Evolutionary conservation across 129 eudicot species (phyloP).

Genomic region (Dittrichia graveolens): DNA sequence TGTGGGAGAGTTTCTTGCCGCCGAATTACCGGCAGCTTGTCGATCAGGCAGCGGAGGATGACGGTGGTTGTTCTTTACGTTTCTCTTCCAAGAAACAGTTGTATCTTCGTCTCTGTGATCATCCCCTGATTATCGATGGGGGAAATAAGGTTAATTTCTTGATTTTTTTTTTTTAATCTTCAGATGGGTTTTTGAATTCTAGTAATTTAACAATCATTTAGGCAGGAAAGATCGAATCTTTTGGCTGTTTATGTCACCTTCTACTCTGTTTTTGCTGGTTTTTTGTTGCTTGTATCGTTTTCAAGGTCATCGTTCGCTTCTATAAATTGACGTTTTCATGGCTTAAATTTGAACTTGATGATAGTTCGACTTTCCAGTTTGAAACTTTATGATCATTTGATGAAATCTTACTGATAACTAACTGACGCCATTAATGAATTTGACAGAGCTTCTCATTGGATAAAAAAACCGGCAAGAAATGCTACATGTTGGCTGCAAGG

Average conservation of each 20-base stretch:
- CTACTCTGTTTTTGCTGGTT: too few species aligned
- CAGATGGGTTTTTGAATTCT: background rate
- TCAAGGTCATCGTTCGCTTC: too few species aligned
- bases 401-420: too few species aligned
- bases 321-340: too few species aligned
- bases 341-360: too few species aligned
- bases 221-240: background rate
- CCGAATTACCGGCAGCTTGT: constrained; percentile 43
- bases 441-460: constrained; percentile 50
- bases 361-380: too few species aligned
- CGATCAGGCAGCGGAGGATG: constrained; percentile 16
- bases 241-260: background rate
- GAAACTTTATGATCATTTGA: too few species aligned
- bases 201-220: background rate
- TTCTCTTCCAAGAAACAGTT: constrained; percentile 49
- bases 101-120: constrained; percentile 49
- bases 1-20: constrained; percentile 75
- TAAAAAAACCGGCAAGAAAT: constrained; percentile 48
- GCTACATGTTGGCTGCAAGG: constrained; percentile 51
- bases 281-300: too few species aligned
- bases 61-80: background rate
- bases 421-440: background rate
- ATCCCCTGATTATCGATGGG: constrained; percentile 56
- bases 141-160: constrained; percentile 46
- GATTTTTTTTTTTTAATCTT: background rate